Percentiles rank a stretch among this genome's conserved stretches.
Evolutionary conservation across 176 grass and related monocot species (phyloP).

Genomic region (Aegilops longissima): DNA sequence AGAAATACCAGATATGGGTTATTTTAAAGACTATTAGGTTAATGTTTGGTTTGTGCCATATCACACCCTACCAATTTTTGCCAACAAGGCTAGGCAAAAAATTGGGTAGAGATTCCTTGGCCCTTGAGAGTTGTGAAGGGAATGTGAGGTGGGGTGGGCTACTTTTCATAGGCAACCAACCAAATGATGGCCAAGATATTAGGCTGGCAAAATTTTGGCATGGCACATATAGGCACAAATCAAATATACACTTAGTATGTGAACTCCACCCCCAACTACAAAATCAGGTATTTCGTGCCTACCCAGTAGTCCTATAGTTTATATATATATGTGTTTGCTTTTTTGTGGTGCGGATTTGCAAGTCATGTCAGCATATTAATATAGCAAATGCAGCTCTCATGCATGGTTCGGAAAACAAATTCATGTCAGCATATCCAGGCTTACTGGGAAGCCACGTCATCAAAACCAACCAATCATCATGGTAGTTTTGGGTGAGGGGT

Average conservation of each 20-base stretch:
- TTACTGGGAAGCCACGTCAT: background rate
- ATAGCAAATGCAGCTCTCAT: background rate
- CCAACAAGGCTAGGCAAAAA: conserved; percentile 11
- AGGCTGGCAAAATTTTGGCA: no score
- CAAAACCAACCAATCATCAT: background rate
- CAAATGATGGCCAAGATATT: no score
- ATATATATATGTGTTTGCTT: background rate
- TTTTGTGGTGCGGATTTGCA: background rate
- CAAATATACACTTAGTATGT: no score
- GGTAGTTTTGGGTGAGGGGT: background rate
- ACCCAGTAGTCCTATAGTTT: background rate
- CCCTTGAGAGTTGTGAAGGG: no score
- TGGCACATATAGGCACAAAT: no score
- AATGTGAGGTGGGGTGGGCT: background rate
- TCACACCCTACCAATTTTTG: background rate
- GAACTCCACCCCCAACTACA: no score
- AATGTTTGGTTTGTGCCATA: background rate
- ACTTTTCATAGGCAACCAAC: no score
- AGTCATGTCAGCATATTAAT: background rate
- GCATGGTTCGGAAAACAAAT: background rate
- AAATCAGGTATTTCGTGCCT: background rate
- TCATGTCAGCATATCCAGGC: background rate
- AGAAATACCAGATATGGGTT: background rate
- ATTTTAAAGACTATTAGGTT: background rate
- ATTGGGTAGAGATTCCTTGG: no score